phyloP scores from a whole-genome alignment of 345 rosid genomes.

The Eucalyptus curtisii region DNA sequence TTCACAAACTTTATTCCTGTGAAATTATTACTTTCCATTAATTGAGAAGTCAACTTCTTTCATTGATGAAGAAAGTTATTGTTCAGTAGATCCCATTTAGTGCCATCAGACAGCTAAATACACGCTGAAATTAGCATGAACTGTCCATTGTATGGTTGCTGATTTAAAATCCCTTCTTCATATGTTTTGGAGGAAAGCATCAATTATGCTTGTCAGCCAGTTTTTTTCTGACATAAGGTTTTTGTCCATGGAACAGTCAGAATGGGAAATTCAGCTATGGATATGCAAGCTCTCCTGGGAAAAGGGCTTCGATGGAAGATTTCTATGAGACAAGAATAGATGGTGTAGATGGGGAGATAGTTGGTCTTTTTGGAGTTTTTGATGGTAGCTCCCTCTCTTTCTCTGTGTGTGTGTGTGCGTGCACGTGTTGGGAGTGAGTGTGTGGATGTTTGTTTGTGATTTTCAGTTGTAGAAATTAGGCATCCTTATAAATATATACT shows the following conservation, averaged over 20 bases:
- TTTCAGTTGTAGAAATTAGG: neutral
- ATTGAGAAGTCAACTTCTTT: neutral
- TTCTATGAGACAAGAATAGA: conserved; percentile 93
- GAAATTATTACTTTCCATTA: neutral
- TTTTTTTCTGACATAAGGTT: neutral
- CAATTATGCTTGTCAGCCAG: neutral
- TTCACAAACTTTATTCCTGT: neutral
- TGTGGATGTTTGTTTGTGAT: neutral
- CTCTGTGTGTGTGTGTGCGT: neutral
- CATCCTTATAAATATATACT: neutral
- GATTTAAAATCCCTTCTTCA: neutral
- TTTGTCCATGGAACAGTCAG: conserved; percentile 39
- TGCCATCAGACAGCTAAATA: neutral
- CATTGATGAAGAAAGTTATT: neutral
- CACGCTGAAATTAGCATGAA: neutral
- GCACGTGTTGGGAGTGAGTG: neutral
- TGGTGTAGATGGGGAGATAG: conserved; percentile 86
- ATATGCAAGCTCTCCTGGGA: conserved; percentile 96
- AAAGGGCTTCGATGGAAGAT: conserved; percentile 98
- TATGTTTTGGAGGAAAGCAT: neutral
- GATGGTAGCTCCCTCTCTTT: conserved; percentile 50
- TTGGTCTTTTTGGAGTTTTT: conserved; percentile 98
- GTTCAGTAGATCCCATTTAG: neutral
- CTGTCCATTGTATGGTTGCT: neutral
- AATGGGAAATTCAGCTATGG: conserved; percentile 97